These are phyloP conservation scores for Rickenella mellea DNA, from an alignment of 768 basidiomycete genomes.

Conservation along the genomic window DNA sequence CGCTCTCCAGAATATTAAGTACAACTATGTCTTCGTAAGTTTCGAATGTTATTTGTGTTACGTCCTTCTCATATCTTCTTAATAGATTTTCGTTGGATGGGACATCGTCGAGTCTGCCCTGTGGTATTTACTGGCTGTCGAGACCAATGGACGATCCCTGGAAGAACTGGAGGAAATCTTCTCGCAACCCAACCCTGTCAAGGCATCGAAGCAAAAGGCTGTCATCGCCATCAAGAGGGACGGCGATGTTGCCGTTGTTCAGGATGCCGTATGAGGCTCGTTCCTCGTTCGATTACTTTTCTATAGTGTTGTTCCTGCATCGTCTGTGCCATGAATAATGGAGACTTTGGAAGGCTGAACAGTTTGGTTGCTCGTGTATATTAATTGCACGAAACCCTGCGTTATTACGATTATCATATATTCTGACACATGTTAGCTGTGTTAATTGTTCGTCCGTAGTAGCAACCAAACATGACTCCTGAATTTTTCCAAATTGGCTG, in stretches of 20 bases:
- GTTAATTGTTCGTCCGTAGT: too few relatives aligned
- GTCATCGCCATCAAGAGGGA: conserved; percentile 16
- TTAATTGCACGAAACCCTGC: too few relatives aligned
- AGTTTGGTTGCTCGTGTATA: too few relatives aligned
- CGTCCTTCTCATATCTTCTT: neutral
- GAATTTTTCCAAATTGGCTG: too few relatives aligned
- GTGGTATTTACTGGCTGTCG: conserved; percentile 17
- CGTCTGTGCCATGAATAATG: too few relatives aligned
- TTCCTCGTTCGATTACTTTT: too few relatives aligned
- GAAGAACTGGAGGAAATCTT: conserved; percentile 26
- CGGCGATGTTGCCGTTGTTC: conserved; percentile 9
- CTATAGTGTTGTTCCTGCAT: too few relatives aligned
- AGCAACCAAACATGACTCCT: too few relatives aligned
- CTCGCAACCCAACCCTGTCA: conserved; percentile 19
- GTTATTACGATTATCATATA: too few relatives aligned
- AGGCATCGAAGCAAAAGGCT: conserved; percentile 15
- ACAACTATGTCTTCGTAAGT: conserved; percentile 12
- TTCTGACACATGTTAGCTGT: too few relatives aligned
- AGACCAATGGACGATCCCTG: conserved; percentile 19
- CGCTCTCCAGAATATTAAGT: conserved; percentile 27
- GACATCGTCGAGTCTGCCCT: conserved; percentile 14
- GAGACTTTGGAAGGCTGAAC: too few relatives aligned
- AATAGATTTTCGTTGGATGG: conserved; percentile 18
- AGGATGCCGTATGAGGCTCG: too few relatives aligned
- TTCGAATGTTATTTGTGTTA: neutral